Base-by-base conservation (phyloP, 2,329 filamentous ascomycete species). In the Fusarium fujikuroi region DNA sequence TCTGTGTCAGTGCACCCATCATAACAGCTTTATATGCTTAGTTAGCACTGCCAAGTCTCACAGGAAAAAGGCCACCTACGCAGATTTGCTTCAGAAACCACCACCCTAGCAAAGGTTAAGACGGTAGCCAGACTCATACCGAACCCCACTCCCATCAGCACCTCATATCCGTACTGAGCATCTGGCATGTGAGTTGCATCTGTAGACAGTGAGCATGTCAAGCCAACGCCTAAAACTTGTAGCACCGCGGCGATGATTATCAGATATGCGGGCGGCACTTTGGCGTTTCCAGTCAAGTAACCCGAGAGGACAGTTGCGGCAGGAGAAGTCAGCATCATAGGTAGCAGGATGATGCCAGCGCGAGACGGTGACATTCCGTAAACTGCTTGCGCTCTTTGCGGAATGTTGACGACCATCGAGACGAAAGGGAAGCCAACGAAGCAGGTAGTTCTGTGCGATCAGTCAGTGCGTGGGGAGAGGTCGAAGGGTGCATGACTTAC, bases 371-470 rank as follows among this genome's bases (percentile, higher is more conserved):
- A 49, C 63, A 57, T 19, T 3, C 42, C 49, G 10, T 64, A 64
- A 5, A 66, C 59, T 11, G 60, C 47, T n/a, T 66, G 63, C 7
- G 63, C 47, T 19, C 60, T 30, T 42, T 66, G 60, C 0, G 59
- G 60, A 10, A 64, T 64, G 1, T 66, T 66, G 14, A 66, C 63
- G 2, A 66, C 36, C 60, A 66, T 66, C 1, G 63, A 66, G 6
- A 66, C 63, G 23, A 66, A 66, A 10, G 63, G 47, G 7, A 66
- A 66, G 2, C 59, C 63, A 1, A 66, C 28, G 7, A 66, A 56
- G 7, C 59, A 66, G 2, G 59, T 30, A 1, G 59, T 63, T 18
- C 62, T 65, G 3, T 10, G 7, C 1, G 4, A 7, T 10, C 12
- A 50, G 43, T 37, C 5, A 32, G 25, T 23, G 3, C 9, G 9